phyloP scores from a whole-genome alignment of 2,329 filamentous ascomycete species.

The Fusarium bactridioides region DNA sequence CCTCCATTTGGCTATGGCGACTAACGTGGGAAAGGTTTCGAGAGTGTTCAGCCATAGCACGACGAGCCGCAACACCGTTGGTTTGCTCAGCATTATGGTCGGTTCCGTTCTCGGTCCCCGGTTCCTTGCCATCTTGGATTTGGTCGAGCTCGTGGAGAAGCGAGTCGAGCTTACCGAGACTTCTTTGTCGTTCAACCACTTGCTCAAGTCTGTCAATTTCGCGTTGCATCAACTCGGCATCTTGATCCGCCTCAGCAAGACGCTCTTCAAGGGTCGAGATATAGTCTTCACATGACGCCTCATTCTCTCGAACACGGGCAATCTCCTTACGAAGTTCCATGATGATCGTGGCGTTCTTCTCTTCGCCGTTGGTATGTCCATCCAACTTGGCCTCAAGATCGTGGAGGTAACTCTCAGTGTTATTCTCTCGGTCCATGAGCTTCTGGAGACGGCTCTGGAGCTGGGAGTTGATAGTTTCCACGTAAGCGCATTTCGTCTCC shows the following conservation, averaged over 20 bases:
- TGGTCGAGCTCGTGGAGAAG: slow-evolving; percentile 89
- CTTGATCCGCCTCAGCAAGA: slow-evolving; percentile 93
- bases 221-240: slow-evolving; percentile 94
- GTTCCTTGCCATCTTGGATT: slow-evolving; percentile 65
- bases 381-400: slow-evolving; percentile 92
- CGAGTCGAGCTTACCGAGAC: slow-evolving; percentile 92
- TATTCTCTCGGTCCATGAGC: slow-evolving; percentile 87
- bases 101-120: slow-evolving; percentile 45
- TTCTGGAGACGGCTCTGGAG: slow-evolving; percentile 92
- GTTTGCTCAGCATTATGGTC: slow-evolving; percentile 37
- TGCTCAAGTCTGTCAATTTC: slow-evolving; percentile 95
- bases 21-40: slow-evolving; percentile 63
- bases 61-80: slow-evolving; percentile 54
- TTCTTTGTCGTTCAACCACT: slow-evolving; percentile 93
- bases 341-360: slow-evolving; percentile 88
- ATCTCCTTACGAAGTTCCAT: slow-evolving; percentile 92
- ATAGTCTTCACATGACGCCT: slow-evolving; percentile 91
- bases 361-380: slow-evolving; percentile 88
- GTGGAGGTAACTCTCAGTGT: slow-evolving; percentile 90
- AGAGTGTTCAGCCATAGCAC: slow-evolving; percentile 60
- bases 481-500: slow-evolving; percentile 91
- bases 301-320: slow-evolving; percentile 84
- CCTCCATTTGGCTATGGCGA: slow-evolving; percentile 62
- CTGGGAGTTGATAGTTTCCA: slow-evolving; percentile 91
- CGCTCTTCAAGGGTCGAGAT: slow-evolving; percentile 96